phyloP scores from a whole-genome alignment of 148 eudicot species.

The Cornus controversa region DNA sequence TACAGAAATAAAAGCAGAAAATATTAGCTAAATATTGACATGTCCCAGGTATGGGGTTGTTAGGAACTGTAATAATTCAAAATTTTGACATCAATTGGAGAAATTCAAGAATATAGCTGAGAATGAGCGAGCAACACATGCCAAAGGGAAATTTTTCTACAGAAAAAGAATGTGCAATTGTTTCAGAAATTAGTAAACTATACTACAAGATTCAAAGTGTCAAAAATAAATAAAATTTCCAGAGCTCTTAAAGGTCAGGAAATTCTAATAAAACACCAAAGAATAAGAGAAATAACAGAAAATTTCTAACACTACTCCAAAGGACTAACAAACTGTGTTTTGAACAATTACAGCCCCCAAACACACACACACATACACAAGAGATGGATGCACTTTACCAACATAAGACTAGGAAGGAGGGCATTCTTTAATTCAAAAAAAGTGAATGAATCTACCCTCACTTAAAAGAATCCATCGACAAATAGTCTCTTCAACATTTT shows the following conservation, averaged over 20 bases:
- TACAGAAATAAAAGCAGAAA: slow-evolving; percentile 1
- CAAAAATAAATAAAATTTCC: slow-evolving; percentile 3
- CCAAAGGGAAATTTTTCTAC: background rate
- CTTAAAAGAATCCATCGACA: no score
- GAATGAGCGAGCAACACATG: background rate
- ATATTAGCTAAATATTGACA: slow-evolving; percentile 3
- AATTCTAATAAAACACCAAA: background rate
- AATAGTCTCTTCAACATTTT: no score
- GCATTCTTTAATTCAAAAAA: no score
- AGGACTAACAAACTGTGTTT: background rate
- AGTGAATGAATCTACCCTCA: no score
- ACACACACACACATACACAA: no score
- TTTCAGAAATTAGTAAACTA: background rate
- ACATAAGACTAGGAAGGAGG: no score
- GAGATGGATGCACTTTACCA: no score
- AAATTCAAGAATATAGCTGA: background rate
- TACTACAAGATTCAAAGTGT: background rate
- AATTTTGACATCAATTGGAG: background rate
- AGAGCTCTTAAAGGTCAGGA: background rate
- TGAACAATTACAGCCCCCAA: no score
- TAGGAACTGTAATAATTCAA: background rate
- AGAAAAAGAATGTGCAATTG: background rate
- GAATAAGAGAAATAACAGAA: background rate
- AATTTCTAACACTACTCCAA: background rate
- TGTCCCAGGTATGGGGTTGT: background rate